phyloP scores from a whole-genome alignment of 2,329 filamentous ascomycete species.

The Tolypocladium amazonense region DNA sequence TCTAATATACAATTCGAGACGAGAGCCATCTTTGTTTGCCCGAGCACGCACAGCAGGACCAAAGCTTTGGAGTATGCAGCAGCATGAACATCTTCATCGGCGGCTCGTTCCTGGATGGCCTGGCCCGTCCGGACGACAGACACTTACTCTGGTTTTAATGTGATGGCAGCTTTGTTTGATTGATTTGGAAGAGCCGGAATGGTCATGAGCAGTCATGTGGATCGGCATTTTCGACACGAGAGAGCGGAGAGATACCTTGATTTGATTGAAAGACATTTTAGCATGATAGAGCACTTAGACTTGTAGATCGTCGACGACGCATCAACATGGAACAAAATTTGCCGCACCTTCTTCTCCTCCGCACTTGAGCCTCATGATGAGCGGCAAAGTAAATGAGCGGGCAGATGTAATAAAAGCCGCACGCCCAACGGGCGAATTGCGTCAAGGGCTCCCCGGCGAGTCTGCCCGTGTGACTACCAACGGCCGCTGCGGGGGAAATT shows the following conservation, averaged over 20 bases:
- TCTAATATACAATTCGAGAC: constrained; percentile 20
- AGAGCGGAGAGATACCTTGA: background rate
- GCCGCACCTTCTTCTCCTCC: background rate
- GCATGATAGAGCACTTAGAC: background rate
- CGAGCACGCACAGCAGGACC: background rate
- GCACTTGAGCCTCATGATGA: background rate
- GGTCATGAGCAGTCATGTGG: background rate
- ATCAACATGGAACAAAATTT: background rate
- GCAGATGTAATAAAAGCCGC: background rate
- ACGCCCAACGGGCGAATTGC: background rate
- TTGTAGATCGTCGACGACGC: background rate
- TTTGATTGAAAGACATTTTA: background rate
- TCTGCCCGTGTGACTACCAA: background rate
- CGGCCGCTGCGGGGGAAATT: background rate
- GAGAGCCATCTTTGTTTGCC: constrained; percentile 8
- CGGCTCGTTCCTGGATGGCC: background rate
- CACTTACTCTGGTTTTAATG: background rate
- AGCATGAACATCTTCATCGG: background rate
- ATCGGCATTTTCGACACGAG: background rate
- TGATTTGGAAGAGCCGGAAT: background rate
- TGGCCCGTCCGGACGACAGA: background rate
- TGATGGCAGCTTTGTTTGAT: background rate
- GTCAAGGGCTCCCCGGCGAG: background rate
- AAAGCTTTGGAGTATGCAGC: background rate
- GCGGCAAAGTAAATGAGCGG: background rate